Base-by-base conservation (phyloP, 768 basidiomycete genomes). In the Boletus patriciae region DNA sequence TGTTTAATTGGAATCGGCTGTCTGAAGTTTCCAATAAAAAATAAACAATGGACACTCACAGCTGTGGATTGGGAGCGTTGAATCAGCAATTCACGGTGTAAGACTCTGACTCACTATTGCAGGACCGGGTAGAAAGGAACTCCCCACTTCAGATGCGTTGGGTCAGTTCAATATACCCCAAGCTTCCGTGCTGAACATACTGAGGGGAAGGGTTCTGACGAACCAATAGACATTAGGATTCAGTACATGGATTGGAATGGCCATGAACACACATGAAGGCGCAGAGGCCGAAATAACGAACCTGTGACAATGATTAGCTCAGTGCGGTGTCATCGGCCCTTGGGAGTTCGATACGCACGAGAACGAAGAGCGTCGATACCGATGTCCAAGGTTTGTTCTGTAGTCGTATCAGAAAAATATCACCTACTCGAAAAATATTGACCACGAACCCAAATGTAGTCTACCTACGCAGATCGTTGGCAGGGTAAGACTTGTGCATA, bases 371-470 rank as follows among this genome's bases (percentile, higher is more conserved):
- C 0, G 29, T 23, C 13, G 58, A 50, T 25, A 50, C 49, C 9
- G 13, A 5, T 2, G 31, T 29, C 43, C 48, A 57, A 15, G 58
- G 48, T 36, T 31, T 50, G 33, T 19, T 44, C 57, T 58, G 16
- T 18, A 15, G 42, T 21, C 18, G 9, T 7, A 13, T 55, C 40
- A 44, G 27, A 46, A 43, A 37, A 3, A 15, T 21, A 8, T 13
- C 25, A 21, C 19, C 7, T 12, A 42, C n/a, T 12, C 10, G 46
- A 38, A 36, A 29, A 4, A 19, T 16, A 11, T 18, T n/a, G 4
- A 15, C 18, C 7, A 16, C 59, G 4, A 13, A 60, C 59, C 56
- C 56, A 58, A 41, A 58, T 38, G 42, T 49, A 52, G 1, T 60
- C 47, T 15, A 58, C 34, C 57, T 58, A 21, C 10, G 1, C 12